A percentile compares a stretch with the other conserved stretches of the same genome.
phyloP scores from a whole-genome alignment of 1,139 yeast genomes.

The Hansenula lynferdii region DNA sequence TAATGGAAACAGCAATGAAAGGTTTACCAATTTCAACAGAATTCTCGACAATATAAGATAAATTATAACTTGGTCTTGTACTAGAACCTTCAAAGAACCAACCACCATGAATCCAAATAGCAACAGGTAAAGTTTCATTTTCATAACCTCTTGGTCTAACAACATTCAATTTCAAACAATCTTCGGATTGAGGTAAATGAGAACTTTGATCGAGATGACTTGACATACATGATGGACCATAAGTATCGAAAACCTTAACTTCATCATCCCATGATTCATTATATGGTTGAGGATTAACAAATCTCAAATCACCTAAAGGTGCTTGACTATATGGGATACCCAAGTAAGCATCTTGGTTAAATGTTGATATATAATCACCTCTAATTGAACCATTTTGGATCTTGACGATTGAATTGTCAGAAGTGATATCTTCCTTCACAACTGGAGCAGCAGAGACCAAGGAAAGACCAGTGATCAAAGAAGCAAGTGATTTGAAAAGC shows the following conservation, averaged over 20 bases:
- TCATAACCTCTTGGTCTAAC: slow-evolving; percentile 65
- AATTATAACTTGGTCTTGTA: slow-evolving; percentile 26
- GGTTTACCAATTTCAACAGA: slow-evolving; percentile 22
- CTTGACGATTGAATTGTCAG: too few relatives aligned
- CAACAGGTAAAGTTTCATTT: slow-evolving; percentile 23
- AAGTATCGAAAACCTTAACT: slow-evolving; percentile 2
- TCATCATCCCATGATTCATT: slow-evolving; percentile 6
- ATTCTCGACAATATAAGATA: slow-evolving; percentile 22
- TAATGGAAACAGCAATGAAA: slow-evolving; percentile 31
- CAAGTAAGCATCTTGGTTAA: slow-evolving; percentile 10
- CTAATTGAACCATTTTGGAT: background rate
- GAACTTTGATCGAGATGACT: background rate
- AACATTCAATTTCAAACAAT: slow-evolving; percentile 53
- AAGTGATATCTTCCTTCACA: too few relatives aligned
- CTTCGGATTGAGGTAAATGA: background rate
- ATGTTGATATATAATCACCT: background rate
- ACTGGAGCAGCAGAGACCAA: too few relatives aligned
- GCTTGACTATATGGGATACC: slow-evolving; percentile 20
- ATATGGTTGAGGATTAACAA: slow-evolving; percentile 10
- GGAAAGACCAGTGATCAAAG: too few relatives aligned
- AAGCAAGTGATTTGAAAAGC: too few relatives aligned
- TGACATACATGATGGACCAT: slow-evolving; percentile 6
- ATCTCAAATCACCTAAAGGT: slow-evolving; percentile 15
- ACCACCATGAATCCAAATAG: slow-evolving; percentile 35
- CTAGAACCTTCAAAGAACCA: slow-evolving; percentile 27